These are phyloP conservation scores for Pseudocercospora macadamiae DNA, from an alignment of 2,329 filamentous ascomycete genomes.

Conservation along the genomic window DNA sequence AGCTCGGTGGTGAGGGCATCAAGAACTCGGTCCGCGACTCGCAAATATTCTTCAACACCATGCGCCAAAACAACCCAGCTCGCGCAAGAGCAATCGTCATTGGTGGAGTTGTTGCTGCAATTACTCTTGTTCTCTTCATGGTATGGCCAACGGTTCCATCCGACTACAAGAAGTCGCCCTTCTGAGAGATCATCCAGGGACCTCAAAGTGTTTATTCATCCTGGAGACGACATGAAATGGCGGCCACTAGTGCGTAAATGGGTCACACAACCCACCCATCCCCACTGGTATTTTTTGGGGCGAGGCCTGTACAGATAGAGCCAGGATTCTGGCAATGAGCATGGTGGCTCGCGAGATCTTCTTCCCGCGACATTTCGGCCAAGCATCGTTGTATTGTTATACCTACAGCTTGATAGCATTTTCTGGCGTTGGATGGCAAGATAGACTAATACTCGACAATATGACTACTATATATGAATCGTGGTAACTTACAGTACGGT, in stretches of 20 bases:
- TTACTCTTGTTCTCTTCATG: constrained; percentile 67
- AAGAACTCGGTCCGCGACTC: constrained; percentile 76
- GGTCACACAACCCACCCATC: background rate
- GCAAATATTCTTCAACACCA: constrained; percentile 80
- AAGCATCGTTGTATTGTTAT: background rate
- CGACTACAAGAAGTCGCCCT: constrained; percentile 9
- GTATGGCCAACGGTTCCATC: constrained; percentile 14
- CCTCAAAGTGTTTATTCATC: background rate
- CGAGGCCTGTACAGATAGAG: constrained; percentile 5
- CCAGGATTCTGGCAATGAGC: background rate
- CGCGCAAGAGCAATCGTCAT: constrained; percentile 77
- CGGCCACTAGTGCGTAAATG: too few relatives aligned
- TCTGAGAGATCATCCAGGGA: background rate
- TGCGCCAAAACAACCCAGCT: constrained; percentile 74
- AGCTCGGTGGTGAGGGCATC: constrained; percentile 80
- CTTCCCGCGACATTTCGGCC: background rate
- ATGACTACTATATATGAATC: background rate
- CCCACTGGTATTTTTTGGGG: too few relatives aligned
- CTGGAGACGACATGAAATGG: background rate
- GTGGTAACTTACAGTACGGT: too few relatives aligned
- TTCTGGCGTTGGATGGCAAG: background rate
- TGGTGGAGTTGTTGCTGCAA: constrained; percentile 60
- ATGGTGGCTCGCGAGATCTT: background rate
- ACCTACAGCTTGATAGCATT: background rate
- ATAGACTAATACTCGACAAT: background rate